Conservation (phyloP, 164 flowering plant species). For the Berberis vulgaris region DNA sequence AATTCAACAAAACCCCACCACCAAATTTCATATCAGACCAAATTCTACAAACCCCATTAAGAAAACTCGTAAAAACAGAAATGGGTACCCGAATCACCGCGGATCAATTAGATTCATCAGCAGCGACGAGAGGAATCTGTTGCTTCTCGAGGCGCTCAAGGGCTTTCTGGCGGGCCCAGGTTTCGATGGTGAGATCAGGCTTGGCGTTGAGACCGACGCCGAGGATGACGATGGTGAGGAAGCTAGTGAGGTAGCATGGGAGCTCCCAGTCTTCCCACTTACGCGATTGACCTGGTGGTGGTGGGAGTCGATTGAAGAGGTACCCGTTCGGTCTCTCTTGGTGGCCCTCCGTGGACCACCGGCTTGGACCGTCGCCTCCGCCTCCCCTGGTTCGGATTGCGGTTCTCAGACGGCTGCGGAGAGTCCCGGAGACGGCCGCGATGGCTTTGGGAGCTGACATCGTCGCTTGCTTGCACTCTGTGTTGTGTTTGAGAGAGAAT, state of each 20-base stretch:
- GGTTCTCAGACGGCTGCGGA: conserved; percentile 51
- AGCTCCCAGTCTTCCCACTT: conserved; percentile 99
- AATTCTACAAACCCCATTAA: not conserved
- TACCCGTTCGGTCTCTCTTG: conserved; percentile 90
- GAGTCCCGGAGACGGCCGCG: conserved; percentile 31
- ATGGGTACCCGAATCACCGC: not conserved
- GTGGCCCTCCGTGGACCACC: conserved; percentile 76
- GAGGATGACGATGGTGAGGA: conserved; percentile 87
- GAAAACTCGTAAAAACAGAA: not conserved
- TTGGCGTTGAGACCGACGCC: conserved; percentile 97
- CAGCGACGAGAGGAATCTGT: not conserved
- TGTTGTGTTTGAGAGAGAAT: not conserved
- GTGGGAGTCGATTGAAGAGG: conserved; percentile 74
- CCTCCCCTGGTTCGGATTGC: conserved; percentile 42
- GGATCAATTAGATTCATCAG: not conserved
- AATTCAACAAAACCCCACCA: not conserved
- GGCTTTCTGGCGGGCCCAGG: conserved; percentile 97
- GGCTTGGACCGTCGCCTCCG: conserved; percentile 42
- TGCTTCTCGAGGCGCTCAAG: conserved; percentile 64
- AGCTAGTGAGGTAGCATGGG: conserved; percentile 92
- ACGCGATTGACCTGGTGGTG: conserved; percentile 70
- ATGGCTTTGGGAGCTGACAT: conserved; percentile 35
- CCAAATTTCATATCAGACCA: not conserved
- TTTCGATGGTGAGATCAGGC: conserved; percentile 96
- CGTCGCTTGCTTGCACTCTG: too few species aligned